A percentile compares a stretch with the other conserved stretches of the same genome.
Conservation (phyloP, 202 grass and related monocot species). For the Panicum hallii region DNA sequence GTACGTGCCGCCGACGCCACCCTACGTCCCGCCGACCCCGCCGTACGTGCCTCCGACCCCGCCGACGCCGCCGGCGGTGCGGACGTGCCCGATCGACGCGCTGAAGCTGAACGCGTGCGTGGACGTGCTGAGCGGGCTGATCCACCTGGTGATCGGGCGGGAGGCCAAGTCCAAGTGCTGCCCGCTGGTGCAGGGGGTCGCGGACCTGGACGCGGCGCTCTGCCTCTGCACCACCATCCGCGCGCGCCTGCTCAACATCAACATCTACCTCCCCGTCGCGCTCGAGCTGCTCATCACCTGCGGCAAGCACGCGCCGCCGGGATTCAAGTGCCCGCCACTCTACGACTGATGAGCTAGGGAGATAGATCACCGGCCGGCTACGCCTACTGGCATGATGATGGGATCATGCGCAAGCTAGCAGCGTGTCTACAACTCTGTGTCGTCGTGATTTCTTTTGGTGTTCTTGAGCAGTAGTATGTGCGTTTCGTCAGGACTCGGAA, state of each 20-base stretch:
- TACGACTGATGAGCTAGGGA: background rate
- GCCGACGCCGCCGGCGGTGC: background rate
- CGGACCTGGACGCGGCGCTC: constrained; percentile 81
- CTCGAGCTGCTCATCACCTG: constrained; percentile 75
- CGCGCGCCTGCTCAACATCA: constrained; percentile 64
- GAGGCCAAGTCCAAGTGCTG: constrained; percentile 67
- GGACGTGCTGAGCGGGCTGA: constrained; percentile 71
- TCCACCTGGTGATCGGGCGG: constrained; percentile 75
- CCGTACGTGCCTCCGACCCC: constrained; percentile 6
- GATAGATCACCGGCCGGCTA: background rate
- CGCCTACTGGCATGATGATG: background rate
- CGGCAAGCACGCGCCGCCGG: constrained; percentile 67
- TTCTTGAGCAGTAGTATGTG: background rate
- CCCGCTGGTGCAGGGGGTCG: constrained; percentile 71
- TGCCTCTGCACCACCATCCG: constrained; percentile 86
- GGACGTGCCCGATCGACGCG: constrained; percentile 71
- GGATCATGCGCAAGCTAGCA: background rate
- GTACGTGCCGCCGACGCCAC: constrained; percentile 5
- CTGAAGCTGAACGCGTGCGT: constrained; percentile 83
- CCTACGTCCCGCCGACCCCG: background rate
- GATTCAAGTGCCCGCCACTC: constrained; percentile 60
- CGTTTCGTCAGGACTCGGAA: background rate
- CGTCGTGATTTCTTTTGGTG: background rate
- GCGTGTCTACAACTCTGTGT: background rate
- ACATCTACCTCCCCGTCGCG: constrained; percentile 73